Evolutionary conservation across 495 filamentous ascomycete species (phyloP).

Genomic region (Entonaema liquescens): DNA sequence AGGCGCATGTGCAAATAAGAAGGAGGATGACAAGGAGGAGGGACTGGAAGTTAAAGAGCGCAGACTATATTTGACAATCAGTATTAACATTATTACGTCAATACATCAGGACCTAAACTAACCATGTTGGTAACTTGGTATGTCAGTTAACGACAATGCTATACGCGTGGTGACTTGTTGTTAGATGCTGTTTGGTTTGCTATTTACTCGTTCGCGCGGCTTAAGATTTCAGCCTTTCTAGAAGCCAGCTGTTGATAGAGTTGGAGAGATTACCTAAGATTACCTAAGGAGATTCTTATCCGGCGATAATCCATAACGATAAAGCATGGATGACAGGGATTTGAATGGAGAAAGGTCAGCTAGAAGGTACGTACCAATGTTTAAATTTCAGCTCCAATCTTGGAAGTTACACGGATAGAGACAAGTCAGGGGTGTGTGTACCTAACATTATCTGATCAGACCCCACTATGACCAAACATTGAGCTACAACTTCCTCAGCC

Average conservation of each 20-base stretch:
- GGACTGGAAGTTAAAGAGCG: slow-evolving; percentile 97
- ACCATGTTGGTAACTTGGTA: slow-evolving; percentile 25
- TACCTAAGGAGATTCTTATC: slow-evolving; percentile 24
- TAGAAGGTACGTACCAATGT: slow-evolving; percentile 11
- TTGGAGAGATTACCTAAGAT: slow-evolving; percentile 30
- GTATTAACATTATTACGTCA: neutral
- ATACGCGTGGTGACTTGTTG: neutral
- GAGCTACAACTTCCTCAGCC: slow-evolving; percentile 15
- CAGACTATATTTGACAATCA: slow-evolving; percentile 66
- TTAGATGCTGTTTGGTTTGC: neutral
- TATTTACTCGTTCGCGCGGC: neutral
- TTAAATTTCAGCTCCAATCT: slow-evolving; percentile 15
- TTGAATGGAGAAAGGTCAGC: neutral
- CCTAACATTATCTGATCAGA: slow-evolving; percentile 8
- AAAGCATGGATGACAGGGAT: slow-evolving; percentile 6
- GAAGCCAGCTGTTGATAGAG: slow-evolving; percentile 32
- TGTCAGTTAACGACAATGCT: neutral
- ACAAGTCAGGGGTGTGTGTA: neutral
- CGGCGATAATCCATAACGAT: slow-evolving; percentile 24
- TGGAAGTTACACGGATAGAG: slow-evolving; percentile 10
- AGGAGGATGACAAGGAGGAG: slow-evolving; percentile 92
- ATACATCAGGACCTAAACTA: neutral
- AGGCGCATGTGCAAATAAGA: slow-evolving; percentile 92
- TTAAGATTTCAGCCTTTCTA: slow-evolving; percentile 19
- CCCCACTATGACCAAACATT: slow-evolving; percentile 1